Conservation (phyloP, 1,284 basidiomycete genomes). For the Rhizoctonia solani region DNA sequence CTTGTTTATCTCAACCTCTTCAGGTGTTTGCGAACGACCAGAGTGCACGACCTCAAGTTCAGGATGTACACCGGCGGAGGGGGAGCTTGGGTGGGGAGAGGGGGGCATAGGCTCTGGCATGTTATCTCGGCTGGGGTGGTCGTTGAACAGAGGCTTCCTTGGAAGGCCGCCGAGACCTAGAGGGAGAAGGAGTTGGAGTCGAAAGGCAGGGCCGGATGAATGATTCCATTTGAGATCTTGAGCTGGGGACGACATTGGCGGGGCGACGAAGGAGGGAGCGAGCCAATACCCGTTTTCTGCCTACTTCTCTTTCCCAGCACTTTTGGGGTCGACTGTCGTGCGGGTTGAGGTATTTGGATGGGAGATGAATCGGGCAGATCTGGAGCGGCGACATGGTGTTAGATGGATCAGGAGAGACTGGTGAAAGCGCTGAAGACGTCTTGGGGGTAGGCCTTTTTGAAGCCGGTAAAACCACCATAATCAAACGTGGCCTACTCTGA, state of each 20-base stretch:
- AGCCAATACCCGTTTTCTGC: background rate
- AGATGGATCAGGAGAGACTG: background rate
- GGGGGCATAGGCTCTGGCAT: background rate
- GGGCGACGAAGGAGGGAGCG: conserved; percentile 25
- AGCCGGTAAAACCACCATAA: conserved; percentile 28
- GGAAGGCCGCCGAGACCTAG: conserved; percentile 16
- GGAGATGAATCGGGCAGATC: background rate
- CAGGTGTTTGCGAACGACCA: background rate
- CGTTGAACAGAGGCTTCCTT: background rate
- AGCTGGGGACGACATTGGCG: conserved; percentile 7
- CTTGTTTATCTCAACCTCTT: background rate
- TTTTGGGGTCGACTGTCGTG: conserved; percentile 1
- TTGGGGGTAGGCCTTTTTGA: conserved; percentile 25
- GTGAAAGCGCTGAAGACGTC: conserved; percentile 8
- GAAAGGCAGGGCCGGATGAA: conserved; percentile 3
- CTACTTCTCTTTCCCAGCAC: background rate
- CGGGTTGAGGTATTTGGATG: background rate
- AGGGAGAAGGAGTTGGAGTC: conserved; percentile 19
- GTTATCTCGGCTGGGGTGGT: background rate
- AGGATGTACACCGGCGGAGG: background rate
- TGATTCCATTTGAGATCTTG: conserved; percentile 3
- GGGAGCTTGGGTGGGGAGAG: background rate
- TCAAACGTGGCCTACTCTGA: conserved; percentile 5
- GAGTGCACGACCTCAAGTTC: background rate
- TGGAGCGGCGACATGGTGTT: background rate